Evolutionary conservation across 768 basidiomycete genomes (phyloP).

Genomic region (Tricholoma furcatifolium): DNA sequence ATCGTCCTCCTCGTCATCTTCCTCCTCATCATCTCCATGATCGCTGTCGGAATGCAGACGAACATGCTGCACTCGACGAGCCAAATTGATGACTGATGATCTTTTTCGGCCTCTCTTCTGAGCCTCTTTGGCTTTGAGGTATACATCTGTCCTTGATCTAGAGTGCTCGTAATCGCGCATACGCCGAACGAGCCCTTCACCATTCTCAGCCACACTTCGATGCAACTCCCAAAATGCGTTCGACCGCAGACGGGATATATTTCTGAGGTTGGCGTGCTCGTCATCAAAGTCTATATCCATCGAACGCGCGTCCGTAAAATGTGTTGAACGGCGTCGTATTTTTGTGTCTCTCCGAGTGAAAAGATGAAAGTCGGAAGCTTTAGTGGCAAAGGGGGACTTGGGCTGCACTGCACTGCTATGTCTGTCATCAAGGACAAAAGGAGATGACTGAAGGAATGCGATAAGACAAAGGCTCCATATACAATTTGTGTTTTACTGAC

Average conservation of each 20-base stretch:
- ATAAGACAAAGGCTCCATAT: conserved; percentile 4
- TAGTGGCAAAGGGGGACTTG: conserved; percentile 39
- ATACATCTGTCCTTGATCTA: conserved; percentile 39
- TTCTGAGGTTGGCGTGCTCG: conserved; percentile 20
- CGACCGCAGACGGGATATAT: conserved; percentile 50
- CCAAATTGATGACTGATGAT: conserved; percentile 22
- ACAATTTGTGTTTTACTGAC: conserved; percentile 33
- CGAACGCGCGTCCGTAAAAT: conserved; percentile 8
- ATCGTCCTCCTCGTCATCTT: conserved; percentile 49
- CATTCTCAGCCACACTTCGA: conserved; percentile 58
- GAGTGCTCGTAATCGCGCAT: conserved; percentile 73
- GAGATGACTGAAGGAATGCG: conserved; percentile 16
- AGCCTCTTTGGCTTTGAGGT: conserved; percentile 36
- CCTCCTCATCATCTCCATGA: conserved; percentile 38
- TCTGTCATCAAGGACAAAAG: conserved; percentile 10
- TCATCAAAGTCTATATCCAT: conserved; percentile 15
- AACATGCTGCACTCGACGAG: conserved; percentile 18
- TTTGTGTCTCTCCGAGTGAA: conserved; percentile 27
- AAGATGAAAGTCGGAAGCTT: conserved; percentile 49
- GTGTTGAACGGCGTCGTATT: conserved; percentile 19
- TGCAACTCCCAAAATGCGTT: conserved; percentile 67
- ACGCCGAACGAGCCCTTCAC: conserved; percentile 65
- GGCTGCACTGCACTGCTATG: conserved; percentile 15
- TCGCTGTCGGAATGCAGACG: conserved; percentile 19
- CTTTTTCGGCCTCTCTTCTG: conserved; percentile 44